These are phyloP conservation scores for Syzygium grande DNA, from an alignment of 345 rosid genomes.

Conservation along the genomic window DNA sequence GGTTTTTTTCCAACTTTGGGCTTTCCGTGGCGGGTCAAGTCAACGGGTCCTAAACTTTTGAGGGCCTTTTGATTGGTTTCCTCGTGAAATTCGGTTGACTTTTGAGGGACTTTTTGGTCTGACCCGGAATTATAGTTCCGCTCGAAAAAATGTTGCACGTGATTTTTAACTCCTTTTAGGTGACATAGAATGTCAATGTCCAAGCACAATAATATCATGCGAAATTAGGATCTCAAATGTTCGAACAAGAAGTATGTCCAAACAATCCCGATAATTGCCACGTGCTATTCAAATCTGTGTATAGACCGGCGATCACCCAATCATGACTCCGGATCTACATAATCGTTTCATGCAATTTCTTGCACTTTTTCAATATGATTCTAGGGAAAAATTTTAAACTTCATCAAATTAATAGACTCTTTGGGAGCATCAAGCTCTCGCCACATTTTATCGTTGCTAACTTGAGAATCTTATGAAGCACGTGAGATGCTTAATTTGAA, in stretches of 20 bases:
- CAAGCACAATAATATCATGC: neutral
- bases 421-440: neutral
- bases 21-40: neutral
- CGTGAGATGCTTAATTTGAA: neutral
- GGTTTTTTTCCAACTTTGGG: neutral
- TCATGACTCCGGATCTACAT: neutral
- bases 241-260: neutral
- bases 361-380: neutral
- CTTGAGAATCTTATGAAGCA: neutral
- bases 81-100: neutral
- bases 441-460: neutral
- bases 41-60: neutral
- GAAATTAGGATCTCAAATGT: neutral
- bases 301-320: neutral
- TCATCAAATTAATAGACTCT: neutral
- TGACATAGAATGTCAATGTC: neutral
- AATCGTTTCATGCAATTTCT: neutral
- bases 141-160: neutral
- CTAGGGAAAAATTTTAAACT: neutral
- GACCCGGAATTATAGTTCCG: neutral
- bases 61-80: neutral
- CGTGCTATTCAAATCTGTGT: neutral
- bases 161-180: neutral
- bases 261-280: fast-evolving
- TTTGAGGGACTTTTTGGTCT: neutral